These are phyloP conservation scores for Tylopilus sp. DNA, from an alignment of 768 basidiomycete genomes.

Conservation along the genomic window DNA sequence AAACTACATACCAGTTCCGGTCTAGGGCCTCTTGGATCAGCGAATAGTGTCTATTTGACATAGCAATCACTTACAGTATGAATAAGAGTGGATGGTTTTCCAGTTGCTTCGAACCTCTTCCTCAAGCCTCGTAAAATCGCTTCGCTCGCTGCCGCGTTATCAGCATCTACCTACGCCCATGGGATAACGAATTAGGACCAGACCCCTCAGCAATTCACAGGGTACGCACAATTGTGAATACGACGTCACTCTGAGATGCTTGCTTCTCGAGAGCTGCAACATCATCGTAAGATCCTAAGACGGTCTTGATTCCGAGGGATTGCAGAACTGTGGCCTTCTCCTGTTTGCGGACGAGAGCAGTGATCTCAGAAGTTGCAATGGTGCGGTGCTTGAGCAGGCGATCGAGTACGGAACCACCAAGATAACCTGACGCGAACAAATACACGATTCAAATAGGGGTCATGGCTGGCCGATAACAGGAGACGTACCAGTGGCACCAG, in stretches of 20 bases:
- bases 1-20: slow-evolving; percentile 43
- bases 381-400: slow-evolving; percentile 29
- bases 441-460: not conserved
- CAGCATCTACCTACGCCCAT: slow-evolving; percentile 40
- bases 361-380: slow-evolving; percentile 22
- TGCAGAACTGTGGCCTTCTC: slow-evolving; percentile 19
- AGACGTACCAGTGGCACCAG: slow-evolving; percentile 20
- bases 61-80: slow-evolving; percentile 49
- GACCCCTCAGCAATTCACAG: no score
- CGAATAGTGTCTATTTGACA: not conserved
- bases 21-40: slow-evolving; percentile 30
- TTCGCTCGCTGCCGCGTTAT: slow-evolving; percentile 42
- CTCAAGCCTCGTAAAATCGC: slow-evolving; percentile 54
- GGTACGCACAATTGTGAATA: slow-evolving; percentile 38
- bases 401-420: slow-evolving; percentile 32
- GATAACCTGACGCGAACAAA: slow-evolving; percentile 25
- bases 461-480: not conserved
- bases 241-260: slow-evolving; percentile 42
- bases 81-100: slow-evolving; percentile 47
- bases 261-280: slow-evolving; percentile 39
- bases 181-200: not conserved
- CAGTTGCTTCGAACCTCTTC: slow-evolving; percentile 40
- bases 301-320: slow-evolving; percentile 25
- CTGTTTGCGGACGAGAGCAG: slow-evolving; percentile 31
- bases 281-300: slow-evolving; percentile 46